A percentile compares a stretch with the other conserved stretches of the same genome.
phyloP scores from a whole-genome alignment of 768 basidiomycete genomes.

The Amanita brunnescens region DNA sequence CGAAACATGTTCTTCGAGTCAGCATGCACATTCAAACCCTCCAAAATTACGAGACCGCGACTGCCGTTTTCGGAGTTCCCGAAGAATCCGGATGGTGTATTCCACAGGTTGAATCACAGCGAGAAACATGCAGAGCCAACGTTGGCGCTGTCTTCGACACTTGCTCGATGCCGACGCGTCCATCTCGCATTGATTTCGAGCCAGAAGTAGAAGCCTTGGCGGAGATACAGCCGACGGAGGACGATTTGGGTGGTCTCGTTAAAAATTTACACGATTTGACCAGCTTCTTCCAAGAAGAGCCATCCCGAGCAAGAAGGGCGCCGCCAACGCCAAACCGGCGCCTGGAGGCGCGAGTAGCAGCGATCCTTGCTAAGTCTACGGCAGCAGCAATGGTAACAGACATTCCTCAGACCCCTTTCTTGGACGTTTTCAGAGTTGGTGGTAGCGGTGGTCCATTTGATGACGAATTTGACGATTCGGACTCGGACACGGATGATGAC shows the following conservation, averaged over 20 bases:
- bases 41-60: constrained; percentile 40
- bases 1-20: constrained; percentile 86
- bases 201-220: constrained; percentile 46
- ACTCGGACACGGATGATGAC: constrained; percentile 43
- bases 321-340: constrained; percentile 44
- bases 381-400: constrained; percentile 41
- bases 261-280: constrained; percentile 71
- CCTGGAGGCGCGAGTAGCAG: constrained; percentile 71
- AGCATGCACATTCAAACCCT: constrained; percentile 62
- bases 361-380: constrained; percentile 76
- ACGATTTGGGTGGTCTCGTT: constrained; percentile 71
- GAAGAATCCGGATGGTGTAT: constrained; percentile 85
- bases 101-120: constrained; percentile 52
- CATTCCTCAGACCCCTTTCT: constrained; percentile 70
- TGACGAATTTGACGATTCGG: constrained; percentile 42
- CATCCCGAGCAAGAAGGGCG: constrained; percentile 20
- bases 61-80: constrained; percentile 75
- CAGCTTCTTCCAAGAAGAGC: constrained; percentile 58
- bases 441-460: constrained; percentile 28
- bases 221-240: constrained; percentile 30
- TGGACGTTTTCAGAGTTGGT: constrained; percentile 64
- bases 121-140: constrained; percentile 63
- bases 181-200: constrained; percentile 67
- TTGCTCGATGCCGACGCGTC: constrained; percentile 60
- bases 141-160: constrained; percentile 82